phyloP scores from a whole-genome alignment of 352 stramenopile species.

The Stramenopiles sp. region DNA sequence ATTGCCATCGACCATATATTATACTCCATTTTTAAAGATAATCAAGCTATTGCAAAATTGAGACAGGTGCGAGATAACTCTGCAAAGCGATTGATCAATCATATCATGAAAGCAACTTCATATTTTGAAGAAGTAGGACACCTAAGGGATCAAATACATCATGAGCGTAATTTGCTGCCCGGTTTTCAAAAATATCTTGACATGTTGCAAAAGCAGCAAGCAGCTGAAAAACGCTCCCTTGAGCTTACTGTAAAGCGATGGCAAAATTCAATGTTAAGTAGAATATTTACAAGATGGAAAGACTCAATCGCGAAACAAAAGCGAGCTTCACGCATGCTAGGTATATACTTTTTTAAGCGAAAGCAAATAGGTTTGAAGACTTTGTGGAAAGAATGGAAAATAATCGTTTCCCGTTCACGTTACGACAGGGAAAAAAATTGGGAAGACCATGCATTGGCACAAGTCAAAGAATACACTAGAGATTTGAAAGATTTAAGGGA shows the following conservation, averaged over 20 bases:
- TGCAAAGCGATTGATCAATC: not conserved
- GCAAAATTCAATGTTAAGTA: slow-evolving; percentile 3
- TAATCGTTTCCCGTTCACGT: not conserved
- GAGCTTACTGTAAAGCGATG: slow-evolving; percentile 5
- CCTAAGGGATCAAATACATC: not conserved
- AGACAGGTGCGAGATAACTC: not conserved
- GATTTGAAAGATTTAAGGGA: not conserved
- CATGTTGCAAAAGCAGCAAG: not conserved
- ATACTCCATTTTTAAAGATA: slow-evolving; percentile 1
- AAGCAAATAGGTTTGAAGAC: not conserved
- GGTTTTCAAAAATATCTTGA: not conserved
- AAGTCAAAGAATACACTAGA: not conserved
- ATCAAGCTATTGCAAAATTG: not conserved
- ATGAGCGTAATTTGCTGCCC: not conserved
- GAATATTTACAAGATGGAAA: not conserved
- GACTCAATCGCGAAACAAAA: not conserved
- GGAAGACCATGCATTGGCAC: not conserved
- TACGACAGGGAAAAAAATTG: slow-evolving; percentile 4
- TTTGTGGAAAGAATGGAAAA: slow-evolving; percentile 5
- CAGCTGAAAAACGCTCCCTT: not conserved
- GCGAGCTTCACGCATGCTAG: not conserved
- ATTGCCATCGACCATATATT: not conserved
- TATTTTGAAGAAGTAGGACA: not conserved
- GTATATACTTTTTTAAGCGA: not conserved
- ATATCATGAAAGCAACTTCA: not conserved